Evolutionary conservation across 2,329 filamentous ascomycete species (phyloP).

Genomic region (Apiospora malaysiana): DNA sequence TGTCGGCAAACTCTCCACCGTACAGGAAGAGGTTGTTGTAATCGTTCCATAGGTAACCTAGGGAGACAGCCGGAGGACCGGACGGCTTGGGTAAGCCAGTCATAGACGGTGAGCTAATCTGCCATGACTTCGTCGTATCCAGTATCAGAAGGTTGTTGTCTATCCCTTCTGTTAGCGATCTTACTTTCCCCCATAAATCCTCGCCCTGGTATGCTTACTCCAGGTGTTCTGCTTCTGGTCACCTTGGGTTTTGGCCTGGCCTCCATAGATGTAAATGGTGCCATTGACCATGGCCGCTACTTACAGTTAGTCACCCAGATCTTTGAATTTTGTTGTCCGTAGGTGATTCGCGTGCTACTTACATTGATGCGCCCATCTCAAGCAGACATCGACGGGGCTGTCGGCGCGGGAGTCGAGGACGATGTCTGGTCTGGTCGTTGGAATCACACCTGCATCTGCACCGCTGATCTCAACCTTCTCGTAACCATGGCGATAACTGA

Average conservation of each 20-base stretch:
- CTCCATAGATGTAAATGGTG: constrained; percentile 78
- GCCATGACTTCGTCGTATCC: constrained; percentile 77
- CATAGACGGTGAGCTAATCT: constrained; percentile 66
- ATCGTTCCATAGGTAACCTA: constrained; percentile 80
- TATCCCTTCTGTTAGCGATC: constrained; percentile 36
- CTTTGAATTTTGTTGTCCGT: background rate
- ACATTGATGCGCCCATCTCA: constrained; percentile 71
- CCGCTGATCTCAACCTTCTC: constrained; percentile 48
- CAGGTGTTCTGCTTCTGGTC: constrained; percentile 69
- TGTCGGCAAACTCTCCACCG: constrained; percentile 75
- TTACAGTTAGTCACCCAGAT: background rate
- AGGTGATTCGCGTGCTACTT: constrained; percentile 28
- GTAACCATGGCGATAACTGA: constrained; percentile 50
- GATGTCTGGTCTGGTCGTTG: constrained; percentile 30
- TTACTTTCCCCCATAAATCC: background rate
- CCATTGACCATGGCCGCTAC: constrained; percentile 73
- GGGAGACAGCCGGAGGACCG: constrained; percentile 73
- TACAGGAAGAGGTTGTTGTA: constrained; percentile 74
- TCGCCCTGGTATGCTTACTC: constrained; percentile 56
- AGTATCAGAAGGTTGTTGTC: constrained; percentile 75
- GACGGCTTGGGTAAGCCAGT: constrained; percentile 67
- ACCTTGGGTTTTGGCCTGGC: constrained; percentile 62
- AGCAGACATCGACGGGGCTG: constrained; percentile 63
- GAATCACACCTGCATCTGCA: constrained; percentile 55
- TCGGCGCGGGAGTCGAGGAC: constrained; percentile 48